Base-by-base conservation (phyloP, 1,284 basidiomycete species). In the Boletus sp. region DNA sequence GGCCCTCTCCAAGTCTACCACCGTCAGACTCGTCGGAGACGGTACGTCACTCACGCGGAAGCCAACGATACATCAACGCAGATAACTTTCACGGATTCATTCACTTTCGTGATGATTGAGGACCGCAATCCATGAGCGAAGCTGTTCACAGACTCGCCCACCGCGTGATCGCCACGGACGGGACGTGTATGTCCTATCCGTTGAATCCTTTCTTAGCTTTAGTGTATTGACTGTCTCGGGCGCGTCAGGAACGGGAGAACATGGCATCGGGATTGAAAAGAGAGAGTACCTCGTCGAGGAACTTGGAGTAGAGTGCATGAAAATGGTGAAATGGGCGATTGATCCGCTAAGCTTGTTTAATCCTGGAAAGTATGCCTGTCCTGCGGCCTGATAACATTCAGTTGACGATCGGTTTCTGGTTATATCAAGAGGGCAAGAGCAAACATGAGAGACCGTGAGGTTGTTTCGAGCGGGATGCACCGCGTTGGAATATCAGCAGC, bases 331-430 rank as follows among this genome's bases (percentile, higher is more conserved):
- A 73, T 75, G 74, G 42, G 80, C 85, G 3, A 78, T 94, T 27
- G 92, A 94, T 72, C 91, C 92, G 4, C 65, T 84, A 48, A 83
- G 88, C 64, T 78, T 95, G 59, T 80, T 94, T 74, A 94, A 94
- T 70, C 92, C 92, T 2, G 89, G 88, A 39, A 93, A 80, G 87
- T 83, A 58, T 60, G 59, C 50, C 41, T 24, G 4, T 27, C 8
- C 7, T 4, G 5, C 27, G 1, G 31, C 31, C 41, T 9, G 45
- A 43, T 43, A 27, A 9, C 7, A 2, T 39, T 36, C 18, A 9
- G 37, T 35, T 65, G 41, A 71, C 44, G 43, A 51, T 5, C 9
- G 15, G 36, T 7, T 4, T 11, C 8, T 48, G 35, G 46, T 35
- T 48, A 31, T 48, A 48, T 20, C 31, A 31, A 16, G 31, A 48